These are phyloP conservation scores for Hysterium pulicare DNA, from an alignment of 2,329 filamentous ascomycete genomes.

Conservation along the genomic window DNA sequence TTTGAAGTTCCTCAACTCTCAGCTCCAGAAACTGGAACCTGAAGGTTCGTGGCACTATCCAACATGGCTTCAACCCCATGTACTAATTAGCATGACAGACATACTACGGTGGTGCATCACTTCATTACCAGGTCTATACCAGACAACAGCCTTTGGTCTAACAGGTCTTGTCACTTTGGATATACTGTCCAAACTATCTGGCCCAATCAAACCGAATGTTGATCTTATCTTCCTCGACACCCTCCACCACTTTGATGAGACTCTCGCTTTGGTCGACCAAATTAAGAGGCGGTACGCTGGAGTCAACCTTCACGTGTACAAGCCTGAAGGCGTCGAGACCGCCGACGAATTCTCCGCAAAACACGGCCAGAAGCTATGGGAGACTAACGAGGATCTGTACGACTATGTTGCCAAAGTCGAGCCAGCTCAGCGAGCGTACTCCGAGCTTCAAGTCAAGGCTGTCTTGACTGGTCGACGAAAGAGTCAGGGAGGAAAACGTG, in stretches of 20 bases:
- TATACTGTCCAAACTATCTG: conserved; percentile 72
- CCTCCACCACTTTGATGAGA: conserved; percentile 52
- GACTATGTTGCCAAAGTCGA: conserved; percentile 98
- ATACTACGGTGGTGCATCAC: conserved; percentile 89
- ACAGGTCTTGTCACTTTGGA: conserved; percentile 53
- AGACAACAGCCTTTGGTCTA: conserved; percentile 51
- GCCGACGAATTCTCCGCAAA: conserved; percentile 74
- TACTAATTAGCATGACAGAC: conserved; percentile 50
- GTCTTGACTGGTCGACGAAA: conserved; percentile 88
- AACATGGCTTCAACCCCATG: conserved; percentile 7
- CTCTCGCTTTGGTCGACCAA: conserved; percentile 55
- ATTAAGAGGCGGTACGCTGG: conserved; percentile 74
- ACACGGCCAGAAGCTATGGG: conserved; percentile 82
- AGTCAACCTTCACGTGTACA: conserved; percentile 83
- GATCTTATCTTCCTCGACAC: conserved; percentile 56
- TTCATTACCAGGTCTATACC: conserved; percentile 79
- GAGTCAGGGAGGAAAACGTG: conserved; percentile 89
- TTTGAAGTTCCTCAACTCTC: conserved; percentile 83
- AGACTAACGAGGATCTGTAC: conserved; percentile 82
- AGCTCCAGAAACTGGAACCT: conserved; percentile 82
- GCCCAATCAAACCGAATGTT: conserved; percentile 52
- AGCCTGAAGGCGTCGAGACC: conserved; percentile 72
- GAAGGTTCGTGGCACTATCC: conserved; percentile 61
- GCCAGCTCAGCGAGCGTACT: conserved; percentile 86
- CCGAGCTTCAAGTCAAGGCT: conserved; percentile 80